A percentile compares a stretch with the other conserved stretches of the same genome.
Evolutionary conservation across 1,139 yeast genomes (phyloP).

Genomic region (Ogataea hybrid): DNA sequence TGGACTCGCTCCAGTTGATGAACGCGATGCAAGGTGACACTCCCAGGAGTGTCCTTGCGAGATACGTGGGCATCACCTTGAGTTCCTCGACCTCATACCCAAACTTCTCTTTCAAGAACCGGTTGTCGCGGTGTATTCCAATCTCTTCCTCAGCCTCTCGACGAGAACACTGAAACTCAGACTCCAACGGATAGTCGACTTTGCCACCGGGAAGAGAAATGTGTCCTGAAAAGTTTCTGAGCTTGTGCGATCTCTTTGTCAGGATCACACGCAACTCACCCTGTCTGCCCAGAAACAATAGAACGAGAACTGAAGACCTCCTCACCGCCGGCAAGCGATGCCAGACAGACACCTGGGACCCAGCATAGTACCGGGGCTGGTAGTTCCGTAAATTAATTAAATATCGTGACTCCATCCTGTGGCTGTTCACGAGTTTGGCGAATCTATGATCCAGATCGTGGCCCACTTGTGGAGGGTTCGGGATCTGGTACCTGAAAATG

Average conservation of each 20-base stretch:
- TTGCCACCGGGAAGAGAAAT: slow-evolving; percentile 90
- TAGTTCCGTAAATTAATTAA: slow-evolving; percentile 30
- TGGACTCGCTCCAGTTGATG: slow-evolving; percentile 38
- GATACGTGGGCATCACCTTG: slow-evolving; percentile 66
- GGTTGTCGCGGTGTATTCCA: slow-evolving; percentile 59
- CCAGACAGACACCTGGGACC: slow-evolving; percentile 48
- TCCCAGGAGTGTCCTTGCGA: slow-evolving; percentile 76
- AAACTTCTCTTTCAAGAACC: slow-evolving; percentile 39
- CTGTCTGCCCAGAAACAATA: slow-evolving; percentile 63
- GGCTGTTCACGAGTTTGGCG: slow-evolving; percentile 17
- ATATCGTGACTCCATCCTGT: slow-evolving; percentile 33
- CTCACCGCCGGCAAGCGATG: slow-evolving; percentile 55
- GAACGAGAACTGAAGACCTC: slow-evolving; percentile 72
- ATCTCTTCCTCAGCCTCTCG: slow-evolving; percentile 88
- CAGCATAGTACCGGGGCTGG: slow-evolving; percentile 26
- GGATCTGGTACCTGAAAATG: slow-evolving; percentile 20
- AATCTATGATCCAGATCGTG: slow-evolving; percentile 12
- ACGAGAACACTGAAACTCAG: slow-evolving; percentile 70
- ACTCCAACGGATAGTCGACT: slow-evolving; percentile 64
- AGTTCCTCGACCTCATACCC: slow-evolving; percentile 59
- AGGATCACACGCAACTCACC: slow-evolving; percentile 78
- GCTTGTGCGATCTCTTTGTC: slow-evolving; percentile 69
- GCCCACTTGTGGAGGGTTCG: slow-evolving; percentile 18
- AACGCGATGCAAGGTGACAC: slow-evolving; percentile 82
- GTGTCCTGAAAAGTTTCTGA: slow-evolving; percentile 80